Percentiles rank a stretch among this genome's conserved stretches.
Evolutionary conservation across 2,329 filamentous ascomycete genomes (phyloP).

Genomic region (Aspergillus phoenicis): DNA sequence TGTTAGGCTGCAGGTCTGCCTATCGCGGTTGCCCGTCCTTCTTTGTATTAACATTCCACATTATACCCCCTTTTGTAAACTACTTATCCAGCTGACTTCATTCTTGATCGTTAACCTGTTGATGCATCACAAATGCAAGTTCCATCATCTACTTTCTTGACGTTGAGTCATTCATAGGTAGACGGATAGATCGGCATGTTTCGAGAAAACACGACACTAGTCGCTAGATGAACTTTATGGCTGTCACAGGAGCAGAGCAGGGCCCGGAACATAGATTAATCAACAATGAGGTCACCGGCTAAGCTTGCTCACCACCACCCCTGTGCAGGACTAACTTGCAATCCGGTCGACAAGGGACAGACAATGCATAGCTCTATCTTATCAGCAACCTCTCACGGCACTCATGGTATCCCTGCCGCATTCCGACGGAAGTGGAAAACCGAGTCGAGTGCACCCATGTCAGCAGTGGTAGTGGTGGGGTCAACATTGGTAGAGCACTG

Average conservation of each 20-base stretch:
- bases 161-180: neutral
- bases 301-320: neutral
- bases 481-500: neutral
- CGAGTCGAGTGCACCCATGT: neutral
- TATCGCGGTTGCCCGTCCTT: neutral
- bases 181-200: neutral
- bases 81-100: neutral
- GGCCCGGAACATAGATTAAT: neutral
- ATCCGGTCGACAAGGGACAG: neutral
- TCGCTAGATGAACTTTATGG: neutral
- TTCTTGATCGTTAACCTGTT: neutral
- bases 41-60: slow-evolving; percentile 11
- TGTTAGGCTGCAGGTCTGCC: slow-evolving; percentile 7
- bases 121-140: neutral
- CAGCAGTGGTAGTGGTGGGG: neutral
- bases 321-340: neutral
- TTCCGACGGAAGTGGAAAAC: neutral
- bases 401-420: neutral
- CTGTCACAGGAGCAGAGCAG: neutral
- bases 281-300: neutral
- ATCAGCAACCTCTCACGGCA: neutral
- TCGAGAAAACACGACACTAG: neutral
- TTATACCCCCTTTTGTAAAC: slow-evolving; percentile 18
- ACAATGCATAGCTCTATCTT: neutral
- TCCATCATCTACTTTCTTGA: neutral